These are phyloP conservation scores for Alternaria incomplexa DNA, from an alignment of 2,329 filamentous ascomycete genomes.

Conservation along the genomic window DNA sequence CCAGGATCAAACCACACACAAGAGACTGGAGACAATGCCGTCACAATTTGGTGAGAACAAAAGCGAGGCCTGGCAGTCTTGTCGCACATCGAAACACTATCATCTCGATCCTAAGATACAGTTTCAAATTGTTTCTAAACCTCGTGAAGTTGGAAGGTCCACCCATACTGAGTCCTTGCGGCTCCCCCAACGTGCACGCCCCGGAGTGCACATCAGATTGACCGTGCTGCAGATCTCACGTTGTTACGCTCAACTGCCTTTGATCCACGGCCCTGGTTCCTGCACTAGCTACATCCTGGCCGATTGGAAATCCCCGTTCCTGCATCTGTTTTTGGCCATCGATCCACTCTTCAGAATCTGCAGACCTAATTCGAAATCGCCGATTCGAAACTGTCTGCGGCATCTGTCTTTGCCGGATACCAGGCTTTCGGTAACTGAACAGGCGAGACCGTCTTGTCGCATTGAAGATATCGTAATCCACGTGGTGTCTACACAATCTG, in stretches of 20 bases:
- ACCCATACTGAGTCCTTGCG: neutral
- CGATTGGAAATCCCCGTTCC: conserved; percentile 11
- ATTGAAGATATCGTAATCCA: conserved; percentile 1
- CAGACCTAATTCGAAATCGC: conserved; percentile 12
- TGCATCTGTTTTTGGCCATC: conserved; percentile 1
- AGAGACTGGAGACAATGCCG: neutral
- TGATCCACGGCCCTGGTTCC: conserved; percentile 23
- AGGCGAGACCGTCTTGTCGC: conserved; percentile 16
- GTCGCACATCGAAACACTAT: neutral
- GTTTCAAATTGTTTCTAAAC: neutral
- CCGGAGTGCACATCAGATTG: neutral
- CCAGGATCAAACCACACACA: neutral
- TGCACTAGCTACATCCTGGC: conserved; percentile 12
- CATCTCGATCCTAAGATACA: neutral
- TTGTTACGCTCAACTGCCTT: conserved; percentile 10
- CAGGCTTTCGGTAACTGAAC: conserved; percentile 11
- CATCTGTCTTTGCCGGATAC: conserved; percentile 25
- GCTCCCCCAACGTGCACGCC: neutral
- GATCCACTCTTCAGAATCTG: conserved; percentile 4
- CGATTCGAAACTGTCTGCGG: conserved; percentile 31
- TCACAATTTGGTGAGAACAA: neutral
- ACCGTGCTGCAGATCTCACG: neutral
- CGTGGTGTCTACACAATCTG: neutral
- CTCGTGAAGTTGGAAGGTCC: neutral
- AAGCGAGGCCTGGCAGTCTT: neutral